Conservation (phyloP, 2,329 filamentous ascomycete genomes). For the Xylaria sp. region DNA sequence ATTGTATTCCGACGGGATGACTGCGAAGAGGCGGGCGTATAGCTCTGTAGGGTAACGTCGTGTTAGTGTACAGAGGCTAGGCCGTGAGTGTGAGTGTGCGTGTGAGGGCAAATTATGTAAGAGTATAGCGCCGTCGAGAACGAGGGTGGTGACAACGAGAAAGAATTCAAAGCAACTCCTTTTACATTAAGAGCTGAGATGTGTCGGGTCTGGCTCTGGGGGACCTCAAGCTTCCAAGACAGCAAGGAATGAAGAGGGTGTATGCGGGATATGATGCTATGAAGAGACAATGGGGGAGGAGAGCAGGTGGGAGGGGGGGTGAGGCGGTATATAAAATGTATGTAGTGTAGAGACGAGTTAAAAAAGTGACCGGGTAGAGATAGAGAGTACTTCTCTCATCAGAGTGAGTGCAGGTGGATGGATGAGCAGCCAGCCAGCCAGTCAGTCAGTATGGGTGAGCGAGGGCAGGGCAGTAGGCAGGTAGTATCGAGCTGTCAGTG, state of each 20-base stretch:
- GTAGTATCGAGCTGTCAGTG: slow-evolving; percentile 27
- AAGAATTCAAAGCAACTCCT: slow-evolving; percentile 1
- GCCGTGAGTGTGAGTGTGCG: neutral
- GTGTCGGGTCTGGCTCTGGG: neutral
- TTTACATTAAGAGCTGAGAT: slow-evolving; percentile 14
- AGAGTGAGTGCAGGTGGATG: no score
- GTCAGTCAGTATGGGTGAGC: no score
- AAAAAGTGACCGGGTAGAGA: slow-evolving; percentile 35
- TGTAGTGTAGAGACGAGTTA: slow-evolving; percentile 28
- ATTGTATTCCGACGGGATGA: slow-evolving; percentile 21
- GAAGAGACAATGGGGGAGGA: slow-evolving; percentile 35
- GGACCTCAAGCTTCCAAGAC: slow-evolving; percentile 31
- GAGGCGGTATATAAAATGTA: slow-evolving; percentile 33
- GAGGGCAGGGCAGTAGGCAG: slow-evolving; percentile 6
- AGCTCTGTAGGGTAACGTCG: slow-evolving; percentile 33
- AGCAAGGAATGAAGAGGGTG: slow-evolving; percentile 33
- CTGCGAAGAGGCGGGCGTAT: slow-evolving; percentile 24
- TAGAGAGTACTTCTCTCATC: no score
- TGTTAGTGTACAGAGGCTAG: slow-evolving; percentile 37
- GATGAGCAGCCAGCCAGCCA: no score
- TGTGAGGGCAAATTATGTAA: slow-evolving; percentile 2
- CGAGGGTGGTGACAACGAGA: neutral
- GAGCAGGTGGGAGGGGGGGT: slow-evolving; percentile 30
- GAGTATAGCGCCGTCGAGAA: slow-evolving; percentile 6
- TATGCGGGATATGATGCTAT: slow-evolving; percentile 31